A percentile compares a stretch with the other conserved stretches of the same genome.
These are phyloP conservation scores for Hypoxylon sp. DNA, from an alignment of 2,329 filamentous ascomycete species.

Conservation along the genomic window DNA sequence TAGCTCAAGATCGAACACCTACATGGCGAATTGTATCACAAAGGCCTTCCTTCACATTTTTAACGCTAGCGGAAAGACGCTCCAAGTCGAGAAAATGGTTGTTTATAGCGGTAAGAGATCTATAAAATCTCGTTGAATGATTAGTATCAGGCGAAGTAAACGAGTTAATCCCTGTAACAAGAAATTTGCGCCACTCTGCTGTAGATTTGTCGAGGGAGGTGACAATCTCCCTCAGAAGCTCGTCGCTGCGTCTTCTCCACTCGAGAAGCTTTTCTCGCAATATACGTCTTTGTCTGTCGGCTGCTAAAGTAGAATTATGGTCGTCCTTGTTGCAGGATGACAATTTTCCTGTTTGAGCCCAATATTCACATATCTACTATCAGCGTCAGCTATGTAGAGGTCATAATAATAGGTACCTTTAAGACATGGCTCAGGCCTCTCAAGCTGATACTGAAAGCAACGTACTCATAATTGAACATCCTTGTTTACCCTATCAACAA, in stretches of 20 bases:
- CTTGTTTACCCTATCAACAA: slow-evolving; percentile 12
- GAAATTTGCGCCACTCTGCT: slow-evolving; percentile 19
- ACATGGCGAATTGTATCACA: slow-evolving; percentile 7
- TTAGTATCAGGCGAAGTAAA: slow-evolving; percentile 4
- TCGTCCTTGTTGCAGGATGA: background rate
- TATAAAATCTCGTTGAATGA: background rate
- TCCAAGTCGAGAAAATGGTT: slow-evolving; percentile 4
- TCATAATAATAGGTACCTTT: too few relatives aligned
- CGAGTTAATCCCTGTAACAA: slow-evolving; percentile 22
- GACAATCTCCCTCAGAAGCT: slow-evolving; percentile 22
- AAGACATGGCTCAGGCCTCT: background rate
- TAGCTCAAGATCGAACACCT: background rate
- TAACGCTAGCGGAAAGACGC: slow-evolving; percentile 8
- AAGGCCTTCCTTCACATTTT: background rate
- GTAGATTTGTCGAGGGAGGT: slow-evolving; percentile 4
- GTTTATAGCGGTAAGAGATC: slow-evolving; percentile 6
- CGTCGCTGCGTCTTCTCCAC: slow-evolving; percentile 24
- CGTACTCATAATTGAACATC: slow-evolving; percentile 26
- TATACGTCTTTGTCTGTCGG: slow-evolving; percentile 2
- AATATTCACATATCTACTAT: background rate
- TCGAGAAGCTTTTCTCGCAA: slow-evolving; percentile 26
- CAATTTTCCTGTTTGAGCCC: background rate
- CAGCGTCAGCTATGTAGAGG: background rate
- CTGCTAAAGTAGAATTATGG: background rate
- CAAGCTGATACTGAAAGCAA: background rate